phyloP scores from a whole-genome alignment of 148 eudicot genomes.

The Spergularia bocconei region DNA sequence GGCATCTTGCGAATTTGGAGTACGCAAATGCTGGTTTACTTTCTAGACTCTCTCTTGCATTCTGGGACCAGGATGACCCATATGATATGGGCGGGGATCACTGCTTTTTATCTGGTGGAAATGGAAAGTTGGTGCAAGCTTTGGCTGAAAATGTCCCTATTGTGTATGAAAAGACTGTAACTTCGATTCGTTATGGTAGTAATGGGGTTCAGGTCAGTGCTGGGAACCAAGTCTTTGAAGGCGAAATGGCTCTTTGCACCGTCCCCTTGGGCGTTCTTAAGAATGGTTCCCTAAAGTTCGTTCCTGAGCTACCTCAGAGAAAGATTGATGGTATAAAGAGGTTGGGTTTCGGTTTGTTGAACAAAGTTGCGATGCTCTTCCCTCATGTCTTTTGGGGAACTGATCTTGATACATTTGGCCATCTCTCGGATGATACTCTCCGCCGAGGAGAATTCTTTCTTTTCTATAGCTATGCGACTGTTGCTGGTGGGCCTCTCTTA shows the following conservation, averaged over 20 bases:
- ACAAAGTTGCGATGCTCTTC: constrained; percentile 94
- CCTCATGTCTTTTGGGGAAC: constrained; percentile 91
- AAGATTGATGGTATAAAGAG: constrained; percentile 95
- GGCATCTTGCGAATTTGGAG: constrained; percentile 97
- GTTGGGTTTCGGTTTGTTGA: constrained; percentile 84
- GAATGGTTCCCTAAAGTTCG: constrained; percentile 72
- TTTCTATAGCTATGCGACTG: constrained; percentile 97
- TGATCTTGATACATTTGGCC: constrained; percentile 96
- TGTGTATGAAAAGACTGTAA: constrained; percentile 72
- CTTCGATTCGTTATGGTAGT: constrained; percentile 70
- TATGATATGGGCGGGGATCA: constrained; percentile 99
- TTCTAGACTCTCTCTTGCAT: constrained; percentile 89
- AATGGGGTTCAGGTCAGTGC: constrained; percentile 78
- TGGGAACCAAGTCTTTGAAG: constrained; percentile 84
- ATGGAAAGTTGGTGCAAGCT: constrained; percentile 80
- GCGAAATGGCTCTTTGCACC: constrained; percentile 94
- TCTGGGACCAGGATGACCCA: constrained; percentile 99
- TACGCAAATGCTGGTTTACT: constrained; percentile 93
- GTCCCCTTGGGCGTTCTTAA: constrained; percentile 93
- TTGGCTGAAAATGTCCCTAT: constrained; percentile 74
- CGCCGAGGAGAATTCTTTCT: constrained; percentile 91
- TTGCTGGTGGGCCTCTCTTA: constrained; percentile 95
- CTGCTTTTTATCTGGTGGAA: constrained; percentile 89
- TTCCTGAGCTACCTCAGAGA: constrained; percentile 93
- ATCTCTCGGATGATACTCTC: constrained; percentile 78